Base-by-base conservation (phyloP, 1,139 yeast species). In the Candida dubliniensis region DNA sequence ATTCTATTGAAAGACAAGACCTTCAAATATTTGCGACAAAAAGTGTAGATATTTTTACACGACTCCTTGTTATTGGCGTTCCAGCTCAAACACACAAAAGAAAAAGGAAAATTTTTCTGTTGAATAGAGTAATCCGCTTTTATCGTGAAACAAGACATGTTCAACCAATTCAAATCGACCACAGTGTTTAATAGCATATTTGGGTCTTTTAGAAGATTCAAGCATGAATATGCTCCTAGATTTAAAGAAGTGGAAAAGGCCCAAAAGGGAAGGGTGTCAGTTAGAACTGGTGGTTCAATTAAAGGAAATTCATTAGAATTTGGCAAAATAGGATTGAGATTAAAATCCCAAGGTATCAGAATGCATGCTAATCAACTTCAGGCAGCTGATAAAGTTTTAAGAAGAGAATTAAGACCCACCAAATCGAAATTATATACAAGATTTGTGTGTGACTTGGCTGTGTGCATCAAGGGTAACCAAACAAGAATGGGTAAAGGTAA, bases 401-500 rank as follows among this genome's bases (percentile, higher is more conserved):
- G 82, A 79, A 79, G 96, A 67, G 83, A 82, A 49, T 82, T 90
- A 60, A 82, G 96, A 64, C 84, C 87, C 18, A 73, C 82, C 36
- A 80, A 82, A 34, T 87, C 87, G 26, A 72, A 79, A 55, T 72
- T 89, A 43, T 83, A 87, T 74, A 84, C 95, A 52, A 79, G 99
- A 59, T 75, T 91, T 50, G 82, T 84, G 40, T 87, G 96, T 40
- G 85, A 87, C 64, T 78, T 89, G 47, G 95, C 98, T 0, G 96
- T 93, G 15, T 91, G 97, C 68, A 82, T 88, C 47, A 93, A 93
- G 71, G 99, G 99, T 72, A 93, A 95, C 66, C 97, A 93, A 64
- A 89, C 97, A 14, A 93, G 99, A 83, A 93, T 93, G 99, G 99
- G 99, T 74, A 93, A 95, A 68, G 99, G 99, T 73, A 93, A 93